Conservation (phyloP, 768 basidiomycete genomes). For the Kwoniella botswanensis region DNA sequence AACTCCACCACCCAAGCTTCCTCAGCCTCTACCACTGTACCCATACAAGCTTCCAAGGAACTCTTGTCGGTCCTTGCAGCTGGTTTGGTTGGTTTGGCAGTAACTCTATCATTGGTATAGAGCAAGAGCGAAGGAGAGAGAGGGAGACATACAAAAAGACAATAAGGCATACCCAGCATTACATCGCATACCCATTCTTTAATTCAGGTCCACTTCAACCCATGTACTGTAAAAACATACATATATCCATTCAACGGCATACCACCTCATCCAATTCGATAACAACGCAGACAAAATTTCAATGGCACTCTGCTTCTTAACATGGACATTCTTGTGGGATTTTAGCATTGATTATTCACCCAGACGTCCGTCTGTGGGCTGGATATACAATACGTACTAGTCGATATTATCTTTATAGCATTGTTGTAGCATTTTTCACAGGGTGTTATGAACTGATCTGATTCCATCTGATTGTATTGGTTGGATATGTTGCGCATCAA, state of each 20-base stretch:
- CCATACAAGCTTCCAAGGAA: constrained; percentile 10
- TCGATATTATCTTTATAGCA: background rate
- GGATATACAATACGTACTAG: background rate
- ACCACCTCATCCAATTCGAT: background rate
- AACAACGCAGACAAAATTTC: background rate
- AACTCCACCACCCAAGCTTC: constrained; percentile 26
- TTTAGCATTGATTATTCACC: background rate
- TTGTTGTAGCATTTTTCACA: background rate
- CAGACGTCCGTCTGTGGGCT: background rate
- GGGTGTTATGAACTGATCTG: background rate
- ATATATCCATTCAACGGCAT: background rate
- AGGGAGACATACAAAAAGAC: background rate
- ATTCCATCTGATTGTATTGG: background rate
- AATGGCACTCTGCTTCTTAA: background rate
- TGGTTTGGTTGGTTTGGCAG: constrained; percentile 14
- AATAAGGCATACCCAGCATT: background rate
- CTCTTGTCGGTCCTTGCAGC: constrained; percentile 20
- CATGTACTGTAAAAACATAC: too few relatives aligned
- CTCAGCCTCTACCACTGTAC: constrained; percentile 6
- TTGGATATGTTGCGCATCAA: too few relatives aligned
- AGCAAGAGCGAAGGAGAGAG: background rate
- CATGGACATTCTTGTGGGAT: background rate
- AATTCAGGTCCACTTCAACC: background rate
- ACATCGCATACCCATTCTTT: background rate
- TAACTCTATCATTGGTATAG: constrained; percentile 10